These are phyloP conservation scores for Paraphoma chrysanthemicola DNA, from an alignment of 2,329 filamentous ascomycete genomes.

Conservation along the genomic window DNA sequence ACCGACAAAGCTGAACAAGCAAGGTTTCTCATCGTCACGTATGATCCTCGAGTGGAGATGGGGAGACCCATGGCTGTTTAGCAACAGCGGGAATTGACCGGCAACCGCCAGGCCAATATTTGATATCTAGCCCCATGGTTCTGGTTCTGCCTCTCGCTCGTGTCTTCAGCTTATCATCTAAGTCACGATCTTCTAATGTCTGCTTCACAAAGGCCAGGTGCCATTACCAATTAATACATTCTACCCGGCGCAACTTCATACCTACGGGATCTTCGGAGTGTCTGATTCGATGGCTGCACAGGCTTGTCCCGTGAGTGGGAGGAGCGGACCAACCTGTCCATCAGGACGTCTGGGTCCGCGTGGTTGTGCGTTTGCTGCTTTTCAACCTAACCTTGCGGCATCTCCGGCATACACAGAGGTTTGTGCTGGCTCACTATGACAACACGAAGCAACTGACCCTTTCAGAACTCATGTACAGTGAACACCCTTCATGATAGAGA, in stretches of 20 bases:
- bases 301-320: constrained; percentile 20
- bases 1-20: not conserved
- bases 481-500: constrained; percentile 18
- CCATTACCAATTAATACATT: not conserved
- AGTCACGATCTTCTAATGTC: no score
- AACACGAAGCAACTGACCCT: constrained; percentile 1
- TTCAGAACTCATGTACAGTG: constrained; percentile 7
- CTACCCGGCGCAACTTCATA: not conserved
- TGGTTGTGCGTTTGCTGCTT: constrained; percentile 30
- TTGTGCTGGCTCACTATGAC: constrained; percentile 1
- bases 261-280: not conserved
- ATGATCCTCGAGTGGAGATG: no score
- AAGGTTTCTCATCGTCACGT: no score
- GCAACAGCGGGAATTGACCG: no score
- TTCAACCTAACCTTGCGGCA: constrained; percentile 21
- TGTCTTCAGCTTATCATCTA: no score
- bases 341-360: constrained; percentile 20
- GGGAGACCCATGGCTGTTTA: no score
- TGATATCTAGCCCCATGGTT: no score
- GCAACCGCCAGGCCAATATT: no score
- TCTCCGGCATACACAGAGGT: constrained; percentile 19
- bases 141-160: no score
- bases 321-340: constrained; percentile 16
- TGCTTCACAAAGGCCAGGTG: not conserved
- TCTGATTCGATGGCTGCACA: constrained; percentile 12